Percentiles rank a stretch among this genome's conserved stretches.
Evolutionary conservation across 2,329 filamentous ascomycete species (phyloP).

Genomic region (Knoxdaviesia capensis): DNA sequence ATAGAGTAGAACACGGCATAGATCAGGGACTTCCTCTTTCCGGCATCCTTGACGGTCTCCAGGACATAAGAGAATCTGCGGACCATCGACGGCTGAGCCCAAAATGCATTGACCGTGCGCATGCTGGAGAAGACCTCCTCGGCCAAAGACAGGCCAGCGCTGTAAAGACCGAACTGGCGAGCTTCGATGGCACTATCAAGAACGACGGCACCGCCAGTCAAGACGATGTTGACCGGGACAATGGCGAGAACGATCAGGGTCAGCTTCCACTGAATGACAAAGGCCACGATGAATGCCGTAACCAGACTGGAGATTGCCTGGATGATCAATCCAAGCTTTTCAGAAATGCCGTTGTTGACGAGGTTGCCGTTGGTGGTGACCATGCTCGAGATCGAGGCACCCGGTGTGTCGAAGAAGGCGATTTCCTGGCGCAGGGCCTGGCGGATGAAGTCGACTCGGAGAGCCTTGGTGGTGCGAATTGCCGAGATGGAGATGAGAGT

Average conservation of each 20-base stretch:
- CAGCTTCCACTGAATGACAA: constrained; percentile 19
- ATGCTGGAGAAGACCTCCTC: constrained; percentile 28
- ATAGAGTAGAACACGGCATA: constrained; percentile 21
- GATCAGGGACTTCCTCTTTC: constrained; percentile 21
- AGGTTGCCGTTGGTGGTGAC: constrained; percentile 27
- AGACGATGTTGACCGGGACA: constrained; percentile 20
- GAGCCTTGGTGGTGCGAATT: constrained; percentile 15
- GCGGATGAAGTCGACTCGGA: constrained; percentile 18
- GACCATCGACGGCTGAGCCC: constrained; percentile 21
- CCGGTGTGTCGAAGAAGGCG: constrained; percentile 29
- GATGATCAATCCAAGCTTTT: constrained; percentile 22
- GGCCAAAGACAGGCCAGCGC: constrained; percentile 21
- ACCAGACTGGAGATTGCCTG: constrained; percentile 19
- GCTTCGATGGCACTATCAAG: constrained; percentile 21
- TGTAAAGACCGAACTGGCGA: constrained; percentile 21
- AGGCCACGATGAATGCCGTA: constrained; percentile 19
- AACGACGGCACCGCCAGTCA: constrained; percentile 16
- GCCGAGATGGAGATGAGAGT: constrained; percentile 16
- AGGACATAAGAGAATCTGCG: constrained; percentile 21
- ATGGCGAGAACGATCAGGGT: constrained; percentile 23
- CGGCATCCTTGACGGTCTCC: constrained; percentile 16
- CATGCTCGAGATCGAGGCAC: constrained; percentile 21
- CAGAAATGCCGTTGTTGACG: constrained; percentile 22
- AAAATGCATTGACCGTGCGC: constrained; percentile 29
- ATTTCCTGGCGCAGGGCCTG: constrained; percentile 27